These are phyloP conservation scores for Daldinia loculata DNA, from an alignment of 495 filamentous ascomycete genomes.

Conservation along the genomic window DNA sequence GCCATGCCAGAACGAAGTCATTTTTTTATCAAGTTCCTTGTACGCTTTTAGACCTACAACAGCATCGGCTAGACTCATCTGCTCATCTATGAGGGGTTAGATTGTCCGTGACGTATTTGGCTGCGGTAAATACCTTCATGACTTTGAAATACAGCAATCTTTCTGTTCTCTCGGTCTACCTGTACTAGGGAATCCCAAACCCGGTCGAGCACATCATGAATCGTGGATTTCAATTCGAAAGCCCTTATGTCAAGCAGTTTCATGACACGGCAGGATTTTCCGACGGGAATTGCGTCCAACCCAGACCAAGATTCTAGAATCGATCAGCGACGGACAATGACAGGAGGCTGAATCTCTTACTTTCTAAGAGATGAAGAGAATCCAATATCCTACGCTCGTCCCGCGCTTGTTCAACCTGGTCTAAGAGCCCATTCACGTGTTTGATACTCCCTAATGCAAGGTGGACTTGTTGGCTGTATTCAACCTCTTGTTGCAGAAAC, in stretches of 20 bases:
- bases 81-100: conserved; percentile 54
- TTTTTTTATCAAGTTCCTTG: conserved; percentile 61
- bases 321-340: background rate
- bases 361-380: conserved; percentile 60
- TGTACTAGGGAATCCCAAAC: conserved; percentile 65
- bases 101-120: background rate
- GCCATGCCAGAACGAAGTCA: conserved; percentile 59
- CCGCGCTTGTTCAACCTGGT: conserved; percentile 60
- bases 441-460: conserved; percentile 68
- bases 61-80: conserved; percentile 56
- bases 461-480: conserved; percentile 75
- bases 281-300: conserved; percentile 54
- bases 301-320: conserved; percentile 56
- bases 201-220: conserved; percentile 66
- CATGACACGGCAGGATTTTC: conserved; percentile 58
- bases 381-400: conserved; percentile 59
- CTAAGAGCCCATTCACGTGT: conserved; percentile 59
- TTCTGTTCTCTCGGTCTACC: conserved; percentile 59
- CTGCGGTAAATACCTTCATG: conserved; percentile 49
- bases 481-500: conserved; percentile 77
- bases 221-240: conserved; percentile 63
- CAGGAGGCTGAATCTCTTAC: conserved; percentile 42
- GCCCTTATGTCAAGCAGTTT: conserved; percentile 57
- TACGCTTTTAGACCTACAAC: conserved; percentile 60
- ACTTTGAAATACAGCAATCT: conserved; percentile 57